phyloP scores from a whole-genome alignment of 2,329 filamentous ascomycete species.

The Cladosporium sp. region DNA sequence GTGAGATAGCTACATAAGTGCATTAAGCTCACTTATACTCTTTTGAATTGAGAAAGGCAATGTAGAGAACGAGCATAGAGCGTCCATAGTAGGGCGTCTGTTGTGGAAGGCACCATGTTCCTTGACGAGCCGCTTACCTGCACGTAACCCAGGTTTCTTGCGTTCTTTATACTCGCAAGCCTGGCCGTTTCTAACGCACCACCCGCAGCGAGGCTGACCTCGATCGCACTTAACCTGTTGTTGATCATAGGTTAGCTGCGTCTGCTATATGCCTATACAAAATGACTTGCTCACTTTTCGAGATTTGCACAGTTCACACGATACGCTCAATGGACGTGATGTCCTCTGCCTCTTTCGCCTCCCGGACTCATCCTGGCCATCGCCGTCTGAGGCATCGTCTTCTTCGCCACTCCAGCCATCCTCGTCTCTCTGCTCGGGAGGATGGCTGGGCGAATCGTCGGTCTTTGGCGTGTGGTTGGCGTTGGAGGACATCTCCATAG shows the following conservation, averaged over 20 bases:
- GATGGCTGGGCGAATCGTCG: slow-evolving; percentile 19
- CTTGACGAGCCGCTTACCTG: slow-evolving; percentile 9
- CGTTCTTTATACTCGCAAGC: slow-evolving; percentile 65
- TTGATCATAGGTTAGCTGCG: no score
- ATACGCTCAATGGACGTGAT: slow-evolving; percentile 44
- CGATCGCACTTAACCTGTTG: slow-evolving; percentile 62
- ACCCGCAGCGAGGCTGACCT: slow-evolving; percentile 69
- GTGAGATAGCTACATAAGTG: no score
- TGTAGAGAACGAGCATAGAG: no score
- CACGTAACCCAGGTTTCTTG: slow-evolving; percentile 61
- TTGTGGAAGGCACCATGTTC: no score
- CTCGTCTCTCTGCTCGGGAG: slow-evolving; percentile 25
- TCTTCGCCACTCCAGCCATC: slow-evolving; percentile 39
- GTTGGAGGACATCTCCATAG: slow-evolving; percentile 14
- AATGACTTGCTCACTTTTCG: slow-evolving; percentile 58
- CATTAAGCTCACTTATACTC: no score
- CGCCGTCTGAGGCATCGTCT: slow-evolving; percentile 30
- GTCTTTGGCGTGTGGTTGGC: slow-evolving; percentile 18
- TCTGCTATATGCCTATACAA: no score
- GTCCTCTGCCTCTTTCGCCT: slow-evolving; percentile 45
- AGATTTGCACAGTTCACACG: slow-evolving; percentile 73
- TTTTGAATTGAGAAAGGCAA: no score
- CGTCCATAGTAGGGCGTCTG: no score
- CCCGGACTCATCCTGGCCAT: slow-evolving; percentile 29
- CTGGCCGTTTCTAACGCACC: slow-evolving; percentile 65